Percentiles rank a stretch among this genome's conserved stretches.
Conservation (phyloP, 345 rosid genomes). For the Lepidium didymum region DNA sequence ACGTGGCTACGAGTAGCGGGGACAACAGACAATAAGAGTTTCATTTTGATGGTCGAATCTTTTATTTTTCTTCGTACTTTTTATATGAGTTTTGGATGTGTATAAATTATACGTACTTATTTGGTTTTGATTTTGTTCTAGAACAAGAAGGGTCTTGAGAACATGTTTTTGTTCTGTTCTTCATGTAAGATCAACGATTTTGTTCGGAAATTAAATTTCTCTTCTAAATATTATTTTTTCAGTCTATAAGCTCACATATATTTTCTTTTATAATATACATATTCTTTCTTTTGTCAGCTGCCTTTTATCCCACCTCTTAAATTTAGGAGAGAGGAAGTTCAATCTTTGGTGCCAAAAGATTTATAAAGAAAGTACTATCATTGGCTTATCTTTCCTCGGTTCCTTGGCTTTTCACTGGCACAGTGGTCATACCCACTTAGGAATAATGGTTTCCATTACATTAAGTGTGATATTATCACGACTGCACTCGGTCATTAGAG, state of each 20-base stretch:
- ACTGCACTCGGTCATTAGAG: too few relatives aligned
- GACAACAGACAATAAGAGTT: slow-evolving; percentile 26
- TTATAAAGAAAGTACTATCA: too few relatives aligned
- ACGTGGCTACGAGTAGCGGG: slow-evolving; percentile 23
- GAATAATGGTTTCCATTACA: too few relatives aligned
- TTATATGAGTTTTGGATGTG: slow-evolving; percentile 17
- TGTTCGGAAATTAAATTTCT: not conserved
- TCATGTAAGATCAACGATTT: slow-evolving; percentile 19
- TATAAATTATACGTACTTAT: not conserved
- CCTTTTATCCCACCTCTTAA: too few relatives aligned
- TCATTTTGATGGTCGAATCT: not conserved
- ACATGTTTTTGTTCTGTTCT: slow-evolving; percentile 17
- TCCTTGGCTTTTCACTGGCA: too few relatives aligned
- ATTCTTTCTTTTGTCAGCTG: too few relatives aligned
- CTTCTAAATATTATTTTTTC: not conserved
- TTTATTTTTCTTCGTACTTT: not conserved
- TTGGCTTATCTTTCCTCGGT: too few relatives aligned
- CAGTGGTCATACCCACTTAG: too few relatives aligned
- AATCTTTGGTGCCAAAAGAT: too few relatives aligned
- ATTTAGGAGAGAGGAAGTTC: too few relatives aligned
- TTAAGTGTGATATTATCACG: too few relatives aligned
- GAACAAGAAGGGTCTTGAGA: slow-evolving; percentile 18
- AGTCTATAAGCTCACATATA: not conserved
- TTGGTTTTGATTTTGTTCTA: not conserved
- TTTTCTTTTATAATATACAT: not conserved